Evolutionary conservation across 2,329 filamentous ascomycete genomes (phyloP), one percentile per base, ranked within the genome.

Genomic region (Dactylellina parvicollis): DNA sequence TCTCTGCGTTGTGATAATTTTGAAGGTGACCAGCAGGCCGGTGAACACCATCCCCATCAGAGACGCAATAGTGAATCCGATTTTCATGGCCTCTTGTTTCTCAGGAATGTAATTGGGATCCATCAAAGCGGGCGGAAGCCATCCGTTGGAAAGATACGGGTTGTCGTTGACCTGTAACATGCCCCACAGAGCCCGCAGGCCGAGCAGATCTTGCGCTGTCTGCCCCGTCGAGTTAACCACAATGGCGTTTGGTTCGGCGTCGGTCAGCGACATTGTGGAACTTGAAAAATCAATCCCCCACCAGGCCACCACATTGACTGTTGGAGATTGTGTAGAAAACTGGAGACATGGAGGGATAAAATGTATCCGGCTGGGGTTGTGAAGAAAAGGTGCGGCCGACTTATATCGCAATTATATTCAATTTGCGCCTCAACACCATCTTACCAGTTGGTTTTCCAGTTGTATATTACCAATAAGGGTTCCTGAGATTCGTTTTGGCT

Each of bases 151-250:
- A 16, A 73, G 36, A 61, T 73, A 73, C 4, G 46, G 60, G 22
- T 73, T 73, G 22, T 54, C 16, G 36, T 73, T 38, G 26, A 73
- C 60, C 42, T 73, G 69, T 5, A 73, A 20, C 47, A 73, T 73
- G 10, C 44, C 30, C 69, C 69, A 73, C 8, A 73, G 55, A 8
- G 52, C 69, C 20, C 26, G 34, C 14, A 73, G 42, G 9, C 56
- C 60, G 22, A 73, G 28, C 8, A 73, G 60, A 18, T 73, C 69
- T 38, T 34, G 16, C 28, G 40, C 54, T 8, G 69, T 73, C 34
- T 73, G 69, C n/a, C 69, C 69, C 18, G 69, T 73, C 28, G 69
- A 66, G 12, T 73, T 60, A 38, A 73, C 46, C 7, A 60, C 54
- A 8, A 73, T 40, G 14, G 5, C 16, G 16, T 59, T 20, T 22